These are phyloP conservation scores for Myxozyma neglecta DNA, from an alignment of 805 yeast species.

Conservation along the genomic window DNA sequence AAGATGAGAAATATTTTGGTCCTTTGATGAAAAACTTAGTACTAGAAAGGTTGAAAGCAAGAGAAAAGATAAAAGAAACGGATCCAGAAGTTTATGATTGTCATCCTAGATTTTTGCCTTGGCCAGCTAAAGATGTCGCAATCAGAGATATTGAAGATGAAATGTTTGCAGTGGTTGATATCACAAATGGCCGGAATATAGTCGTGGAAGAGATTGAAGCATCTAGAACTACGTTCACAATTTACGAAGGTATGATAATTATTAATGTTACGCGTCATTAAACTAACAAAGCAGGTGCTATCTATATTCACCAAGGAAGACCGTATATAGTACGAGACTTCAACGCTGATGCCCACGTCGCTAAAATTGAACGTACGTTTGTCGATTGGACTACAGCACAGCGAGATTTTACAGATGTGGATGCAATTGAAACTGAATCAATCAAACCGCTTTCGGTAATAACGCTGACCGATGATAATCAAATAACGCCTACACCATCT, in stretches of 20 bases:
- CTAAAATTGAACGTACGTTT: conserved; percentile 81
- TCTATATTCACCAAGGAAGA: conserved; percentile 89
- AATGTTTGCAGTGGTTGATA: conserved; percentile 84
- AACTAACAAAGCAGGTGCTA: conserved; percentile 62
- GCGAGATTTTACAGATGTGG: conserved; percentile 90
- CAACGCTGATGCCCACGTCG: conserved; percentile 72
- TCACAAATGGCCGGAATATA: conserved; percentile 69
- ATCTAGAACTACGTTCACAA: conserved; percentile 81
- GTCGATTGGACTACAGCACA: conserved; percentile 95
- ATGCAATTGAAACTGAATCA: conserved; percentile 53
- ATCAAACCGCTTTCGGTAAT: conserved; percentile 28
- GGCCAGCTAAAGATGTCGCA: conserved; percentile 76
- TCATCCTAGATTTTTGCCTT: conserved; percentile 63
- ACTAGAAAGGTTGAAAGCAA: conserved; percentile 33
- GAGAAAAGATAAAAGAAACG: conserved; percentile 37
- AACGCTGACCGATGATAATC: not conserved
- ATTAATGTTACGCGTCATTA: not conserved
- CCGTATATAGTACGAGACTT: conserved; percentile 86
- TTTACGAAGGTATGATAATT: conserved; percentile 53
- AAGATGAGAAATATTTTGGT: conserved; percentile 62
- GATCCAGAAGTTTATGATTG: conserved; percentile 49
- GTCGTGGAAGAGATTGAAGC: conserved; percentile 89
- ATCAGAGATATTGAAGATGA: conserved; percentile 82
- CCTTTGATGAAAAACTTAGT: conserved; percentile 42
- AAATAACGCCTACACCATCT: not conserved